Conservation (phyloP, 805 yeast species). For the Cyberlindnera mrakii region DNA sequence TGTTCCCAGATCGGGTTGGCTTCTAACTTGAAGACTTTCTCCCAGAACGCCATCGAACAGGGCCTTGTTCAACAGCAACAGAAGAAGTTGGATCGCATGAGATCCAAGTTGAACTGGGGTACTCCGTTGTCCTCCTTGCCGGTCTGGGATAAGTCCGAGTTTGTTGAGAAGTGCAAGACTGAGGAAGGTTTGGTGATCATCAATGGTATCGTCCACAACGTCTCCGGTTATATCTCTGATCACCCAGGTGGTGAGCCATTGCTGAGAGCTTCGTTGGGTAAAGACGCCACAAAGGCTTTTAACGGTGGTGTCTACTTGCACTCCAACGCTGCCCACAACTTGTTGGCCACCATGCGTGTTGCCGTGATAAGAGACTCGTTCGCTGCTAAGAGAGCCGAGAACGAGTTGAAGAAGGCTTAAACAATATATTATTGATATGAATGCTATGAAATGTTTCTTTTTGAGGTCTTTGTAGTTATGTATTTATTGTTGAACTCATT, state of each 20-base stretch:
- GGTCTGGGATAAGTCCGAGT: constrained; percentile 65
- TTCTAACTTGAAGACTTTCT: constrained; percentile 62
- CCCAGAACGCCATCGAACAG: constrained; percentile 77
- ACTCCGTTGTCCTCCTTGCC: constrained; percentile 59
- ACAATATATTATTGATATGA: not conserved
- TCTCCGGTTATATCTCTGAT: constrained; percentile 57
- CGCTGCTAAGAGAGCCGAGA: constrained; percentile 26
- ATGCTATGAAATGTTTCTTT: constrained; percentile 1
- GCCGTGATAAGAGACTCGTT: constrained; percentile 69
- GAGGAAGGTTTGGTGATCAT: constrained; percentile 60
- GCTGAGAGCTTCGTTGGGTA: constrained; percentile 64
- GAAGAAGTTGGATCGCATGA: constrained; percentile 64
- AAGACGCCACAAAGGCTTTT: constrained; percentile 79
- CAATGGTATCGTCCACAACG: constrained; percentile 77
- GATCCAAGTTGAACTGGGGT: constrained; percentile 69
- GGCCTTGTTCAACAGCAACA: constrained; percentile 80
- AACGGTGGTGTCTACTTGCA: constrained; percentile 84
- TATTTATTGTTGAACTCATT: not conserved
- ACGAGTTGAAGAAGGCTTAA: constrained; percentile 13
- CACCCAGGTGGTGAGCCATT: constrained; percentile 85
- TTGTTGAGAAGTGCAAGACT: constrained; percentile 34
- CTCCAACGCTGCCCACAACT: constrained; percentile 80
- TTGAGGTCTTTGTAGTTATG: not conserved
- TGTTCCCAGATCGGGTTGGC: constrained; percentile 64
- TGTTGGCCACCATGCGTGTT: constrained; percentile 76